phyloP scores from a whole-genome alignment of 305 asterid genomes.

The Fraxinus albicans region DNA sequence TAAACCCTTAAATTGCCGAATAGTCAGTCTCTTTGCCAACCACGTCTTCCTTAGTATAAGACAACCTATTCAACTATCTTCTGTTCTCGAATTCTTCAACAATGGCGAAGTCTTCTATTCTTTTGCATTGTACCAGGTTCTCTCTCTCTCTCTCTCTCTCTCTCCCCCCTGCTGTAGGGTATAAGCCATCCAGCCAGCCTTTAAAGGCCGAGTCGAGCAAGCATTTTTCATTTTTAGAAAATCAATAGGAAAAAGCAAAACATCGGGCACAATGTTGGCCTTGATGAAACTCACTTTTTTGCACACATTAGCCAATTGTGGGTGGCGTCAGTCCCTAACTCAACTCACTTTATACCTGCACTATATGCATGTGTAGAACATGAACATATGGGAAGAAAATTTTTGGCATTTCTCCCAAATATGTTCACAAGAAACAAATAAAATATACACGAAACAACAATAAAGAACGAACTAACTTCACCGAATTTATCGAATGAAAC shows the following conservation, averaged over 20 bases:
- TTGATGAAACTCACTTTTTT: not conserved
- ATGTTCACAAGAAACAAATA: not conserved
- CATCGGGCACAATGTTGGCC: not conserved
- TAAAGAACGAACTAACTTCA: not conserved
- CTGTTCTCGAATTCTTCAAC: conserved; percentile 27
- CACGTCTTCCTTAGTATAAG: conserved; percentile 16
- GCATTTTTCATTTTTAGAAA: not conserved
- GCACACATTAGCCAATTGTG: not conserved
- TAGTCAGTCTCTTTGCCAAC: conserved; percentile 1
- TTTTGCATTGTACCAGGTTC: conserved; percentile 28
- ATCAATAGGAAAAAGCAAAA: not conserved
- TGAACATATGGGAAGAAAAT: not conserved
- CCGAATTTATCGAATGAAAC: not conserved
- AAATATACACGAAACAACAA: not conserved
- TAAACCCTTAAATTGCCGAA: conserved; percentile 16
- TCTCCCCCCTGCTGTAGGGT: not conserved
- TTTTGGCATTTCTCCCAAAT: not conserved
- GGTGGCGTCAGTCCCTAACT: not conserved
- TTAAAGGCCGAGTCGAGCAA: not conserved
- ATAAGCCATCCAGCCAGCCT: not conserved
- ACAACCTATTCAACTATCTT: conserved; percentile 15
- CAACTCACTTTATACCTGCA: not conserved
- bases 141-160: not conserved
- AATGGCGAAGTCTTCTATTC: conserved; percentile 28
- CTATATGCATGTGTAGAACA: not conserved